Evolutionary conservation across 345 rosid species (phyloP).

Genomic region (Populus deltoides): DNA sequence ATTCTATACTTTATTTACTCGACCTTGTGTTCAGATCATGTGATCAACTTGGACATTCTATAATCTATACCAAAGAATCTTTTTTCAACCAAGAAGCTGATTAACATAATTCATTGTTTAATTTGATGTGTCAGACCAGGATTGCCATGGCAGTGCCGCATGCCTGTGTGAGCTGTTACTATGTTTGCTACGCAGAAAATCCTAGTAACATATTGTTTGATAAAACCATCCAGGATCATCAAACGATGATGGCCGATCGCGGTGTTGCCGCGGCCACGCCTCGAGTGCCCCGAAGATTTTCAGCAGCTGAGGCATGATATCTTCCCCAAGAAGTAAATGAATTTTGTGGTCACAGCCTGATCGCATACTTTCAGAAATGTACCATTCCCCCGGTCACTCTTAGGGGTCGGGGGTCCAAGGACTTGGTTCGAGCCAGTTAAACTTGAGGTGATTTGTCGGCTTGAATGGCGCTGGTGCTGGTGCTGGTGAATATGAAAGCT

Average conservation of each 20-base stretch:
- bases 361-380: neutral
- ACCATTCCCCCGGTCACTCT: constrained; percentile 7
- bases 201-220: constrained; percentile 72
- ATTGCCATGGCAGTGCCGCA: constrained; percentile 96
- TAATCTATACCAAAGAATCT: neutral
- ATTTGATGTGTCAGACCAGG: constrained; percentile 57
- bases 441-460: constrained; percentile 1
- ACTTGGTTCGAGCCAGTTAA: neutral
- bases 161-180: constrained; percentile 94
- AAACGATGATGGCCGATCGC: constrained; percentile 44
- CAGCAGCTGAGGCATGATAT: neutral
- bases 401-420: neutral
- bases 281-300: constrained; percentile 49
- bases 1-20: neutral
- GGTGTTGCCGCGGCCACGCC: constrained; percentile 62
- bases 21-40: neutral
- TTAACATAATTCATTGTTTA: constrained; percentile 5
- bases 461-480: neutral
- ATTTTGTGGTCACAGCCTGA: neutral
- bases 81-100: constrained; percentile 8
- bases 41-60: constrained; percentile 17
- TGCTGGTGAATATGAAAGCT: constrained; percentile 8
- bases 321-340: constrained; percentile 2
- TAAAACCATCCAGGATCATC: constrained; percentile 55
- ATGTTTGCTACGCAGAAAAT: constrained; percentile 87